Conservation (phyloP, 2,329 filamentous ascomycete genomes). For the Pleurostoma richardsiae region DNA sequence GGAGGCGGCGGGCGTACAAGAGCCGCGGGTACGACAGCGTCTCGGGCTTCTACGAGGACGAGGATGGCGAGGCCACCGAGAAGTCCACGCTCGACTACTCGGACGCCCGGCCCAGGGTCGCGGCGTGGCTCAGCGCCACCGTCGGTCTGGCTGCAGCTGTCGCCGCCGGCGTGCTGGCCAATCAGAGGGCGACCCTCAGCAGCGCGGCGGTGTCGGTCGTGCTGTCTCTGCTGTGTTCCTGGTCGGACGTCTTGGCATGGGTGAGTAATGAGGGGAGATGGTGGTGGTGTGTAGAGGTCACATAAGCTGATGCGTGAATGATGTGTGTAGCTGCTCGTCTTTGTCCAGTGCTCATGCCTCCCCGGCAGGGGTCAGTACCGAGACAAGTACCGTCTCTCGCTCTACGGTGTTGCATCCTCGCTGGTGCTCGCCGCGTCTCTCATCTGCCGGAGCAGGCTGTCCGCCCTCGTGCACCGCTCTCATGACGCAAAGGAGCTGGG, state of each 20-base stretch:
- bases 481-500: constrained; percentile 5
- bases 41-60: constrained; percentile 20
- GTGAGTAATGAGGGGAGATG: constrained; percentile 6
- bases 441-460: constrained; percentile 18
- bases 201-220: not conserved
- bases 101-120: constrained; percentile 17
- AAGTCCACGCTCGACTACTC: constrained; percentile 23
- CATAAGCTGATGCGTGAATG: not conserved
- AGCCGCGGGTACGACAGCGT: constrained; percentile 12
- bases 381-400: constrained; percentile 17
- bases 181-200: not conserved
- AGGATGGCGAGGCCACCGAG: constrained; percentile 24
- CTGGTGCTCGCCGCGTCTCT: constrained; percentile 14
- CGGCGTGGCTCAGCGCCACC: constrained; percentile 15
- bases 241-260: constrained; percentile 17
- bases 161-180: constrained; percentile 13
- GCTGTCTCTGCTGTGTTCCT: constrained; percentile 1
- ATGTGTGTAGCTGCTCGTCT: constrained; percentile 14
- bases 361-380: constrained; percentile 19
- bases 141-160: constrained; percentile 18
- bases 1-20: constrained; percentile 7
- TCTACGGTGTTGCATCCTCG: constrained; percentile 16
- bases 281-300: not conserved
- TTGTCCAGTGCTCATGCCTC: constrained; percentile 20
- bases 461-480: constrained; percentile 12